Percentiles rank a stretch among this genome's conserved stretches.
Conservation (phyloP, 352 stramenopile species). For the Globisporangium spinosum region DNA sequence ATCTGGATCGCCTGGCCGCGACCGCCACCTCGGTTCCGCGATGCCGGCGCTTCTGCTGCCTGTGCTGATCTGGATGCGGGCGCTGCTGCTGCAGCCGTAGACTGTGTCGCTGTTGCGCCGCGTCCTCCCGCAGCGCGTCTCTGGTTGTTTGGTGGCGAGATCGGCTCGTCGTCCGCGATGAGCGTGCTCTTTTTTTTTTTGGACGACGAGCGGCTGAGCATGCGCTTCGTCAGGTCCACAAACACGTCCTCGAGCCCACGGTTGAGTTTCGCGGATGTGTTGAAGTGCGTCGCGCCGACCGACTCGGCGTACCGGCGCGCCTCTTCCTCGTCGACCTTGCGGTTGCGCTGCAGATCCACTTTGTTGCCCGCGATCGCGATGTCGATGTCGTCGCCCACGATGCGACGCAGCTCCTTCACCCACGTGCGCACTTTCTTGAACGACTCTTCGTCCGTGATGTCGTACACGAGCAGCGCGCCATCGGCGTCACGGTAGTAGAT, state of each 20-base stretch:
- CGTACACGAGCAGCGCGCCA: constrained; percentile 88
- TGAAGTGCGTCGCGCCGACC: constrained; percentile 86
- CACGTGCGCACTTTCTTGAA: constrained; percentile 91
- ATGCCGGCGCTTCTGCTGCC: constrained; percentile 8
- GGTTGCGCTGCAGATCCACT: constrained; percentile 85
- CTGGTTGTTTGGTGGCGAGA: constrained; percentile 26
- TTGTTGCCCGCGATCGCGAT: constrained; percentile 94
- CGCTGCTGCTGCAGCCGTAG: constrained; percentile 16
- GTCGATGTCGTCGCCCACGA: constrained; percentile 89
- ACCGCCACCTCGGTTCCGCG: constrained; percentile 40
- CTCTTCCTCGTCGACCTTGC: constrained; percentile 86
- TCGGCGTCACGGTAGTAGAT: constrained; percentile 92
- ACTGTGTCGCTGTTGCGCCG: constrained; percentile 12
- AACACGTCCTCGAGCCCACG: constrained; percentile 90
- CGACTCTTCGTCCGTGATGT: constrained; percentile 91
- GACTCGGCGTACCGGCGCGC: constrained; percentile 82
- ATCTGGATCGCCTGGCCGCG: constrained; percentile 61
- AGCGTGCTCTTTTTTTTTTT: constrained; percentile 82
- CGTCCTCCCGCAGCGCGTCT: constrained; percentile 3
- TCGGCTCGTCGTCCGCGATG: constrained; percentile 71
- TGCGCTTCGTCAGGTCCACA: constrained; percentile 83
- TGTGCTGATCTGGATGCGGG: not conserved
- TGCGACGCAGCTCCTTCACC: constrained; percentile 90
- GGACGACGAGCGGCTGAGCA: constrained; percentile 54
- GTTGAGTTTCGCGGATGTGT: constrained; percentile 92